Evolutionary conservation across 1,139 yeast genomes (phyloP), one percentile per base, ranked within the genome.

Genomic region (Yueomyces sp.): DNA sequence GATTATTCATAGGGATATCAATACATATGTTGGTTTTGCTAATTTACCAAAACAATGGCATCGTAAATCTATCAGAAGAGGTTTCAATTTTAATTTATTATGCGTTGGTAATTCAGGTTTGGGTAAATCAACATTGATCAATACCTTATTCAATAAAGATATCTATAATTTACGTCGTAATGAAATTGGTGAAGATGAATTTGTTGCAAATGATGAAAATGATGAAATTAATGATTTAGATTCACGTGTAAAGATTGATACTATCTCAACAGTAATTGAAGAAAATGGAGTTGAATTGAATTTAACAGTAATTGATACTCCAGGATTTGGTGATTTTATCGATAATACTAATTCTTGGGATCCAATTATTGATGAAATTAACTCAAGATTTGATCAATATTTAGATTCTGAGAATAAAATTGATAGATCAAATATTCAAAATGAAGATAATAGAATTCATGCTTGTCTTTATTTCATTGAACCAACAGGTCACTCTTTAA

Each of bases 21-120:
- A 80, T 52, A 94, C 95, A 4, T 89, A 82, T 62, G 98, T 93
- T 46, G 99, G 99, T 3, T 91, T 93, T 66, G 96, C 97, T 54
- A 93, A 89, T 66, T 73, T 93, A 58, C 99, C 99, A 46, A 91
- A 89, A 63, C 99, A 93, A 70, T 91, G 97, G 96, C 97, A 91
- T 67, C 78, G 96, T 66, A 87, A 85, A 65, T 81, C 95, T 4
- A 80, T 89, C 51, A 81, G 91, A 66, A 78, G 91, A 62, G 99
- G 98, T n/a, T 93, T 91, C 72, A 75, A 72, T 56, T 76, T 93
- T 63, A 93, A 91, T 62, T 63, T 91, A 50, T 76, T 91, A 77
- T 87, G 86, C 45, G 95, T 84, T 47, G 95, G 95, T 51, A 95
- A 86, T 66, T 72, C 81, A 49, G 97, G 98, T 3, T 73, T 91